A percentile compares a stretch with the other conserved stretches of the same genome.
Evolutionary conservation across 176 grass and related monocot genomes (phyloP).

Genomic region (Oryza coarctata): DNA sequence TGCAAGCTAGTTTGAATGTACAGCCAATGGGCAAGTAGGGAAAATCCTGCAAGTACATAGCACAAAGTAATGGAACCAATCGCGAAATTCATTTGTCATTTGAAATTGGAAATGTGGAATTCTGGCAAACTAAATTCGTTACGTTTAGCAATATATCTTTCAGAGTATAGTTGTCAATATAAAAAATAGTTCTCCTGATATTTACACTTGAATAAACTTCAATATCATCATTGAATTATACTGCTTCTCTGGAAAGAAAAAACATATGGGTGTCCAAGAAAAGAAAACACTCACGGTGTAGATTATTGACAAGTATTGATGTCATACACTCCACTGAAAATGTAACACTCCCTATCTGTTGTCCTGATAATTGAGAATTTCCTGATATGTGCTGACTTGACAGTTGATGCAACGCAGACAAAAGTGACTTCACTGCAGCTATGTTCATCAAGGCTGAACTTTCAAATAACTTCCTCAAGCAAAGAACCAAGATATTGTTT

Average conservation of each 20-base stretch:
- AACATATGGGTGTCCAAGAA: slow-evolving; percentile 10
- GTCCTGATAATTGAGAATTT: slow-evolving; percentile 58
- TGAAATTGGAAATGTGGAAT: slow-evolving; percentile 11
- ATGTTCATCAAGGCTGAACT: slow-evolving; percentile 95
- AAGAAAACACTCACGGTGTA: slow-evolving; percentile 66
- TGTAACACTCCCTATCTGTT: slow-evolving; percentile 75
- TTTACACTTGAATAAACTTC: slow-evolving; percentile 31
- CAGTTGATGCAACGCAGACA: slow-evolving; percentile 87
- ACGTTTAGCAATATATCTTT: slow-evolving; percentile 20
- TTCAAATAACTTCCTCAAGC: slow-evolving; percentile 86
- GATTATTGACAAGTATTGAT: slow-evolving; percentile 89
- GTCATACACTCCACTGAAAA: slow-evolving; percentile 95
- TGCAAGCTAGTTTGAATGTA: background rate
- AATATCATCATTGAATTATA: slow-evolving; percentile 12
- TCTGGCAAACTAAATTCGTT: slow-evolving; percentile 10
- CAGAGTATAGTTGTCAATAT: background rate
- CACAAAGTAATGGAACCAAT: background rate
- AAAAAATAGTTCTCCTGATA: slow-evolving; percentile 11
- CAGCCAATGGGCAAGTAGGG: background rate
- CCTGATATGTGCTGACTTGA: slow-evolving; percentile 85
- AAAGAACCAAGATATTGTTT: slow-evolving; percentile 43
- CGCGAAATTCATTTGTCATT: background rate
- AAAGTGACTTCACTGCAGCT: slow-evolving; percentile 88
- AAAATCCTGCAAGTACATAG: background rate
- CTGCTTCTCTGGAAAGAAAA: background rate